Base-by-base conservation (phyloP, 179 eudicot genomes). In the Patellifolia procumbens region DNA sequence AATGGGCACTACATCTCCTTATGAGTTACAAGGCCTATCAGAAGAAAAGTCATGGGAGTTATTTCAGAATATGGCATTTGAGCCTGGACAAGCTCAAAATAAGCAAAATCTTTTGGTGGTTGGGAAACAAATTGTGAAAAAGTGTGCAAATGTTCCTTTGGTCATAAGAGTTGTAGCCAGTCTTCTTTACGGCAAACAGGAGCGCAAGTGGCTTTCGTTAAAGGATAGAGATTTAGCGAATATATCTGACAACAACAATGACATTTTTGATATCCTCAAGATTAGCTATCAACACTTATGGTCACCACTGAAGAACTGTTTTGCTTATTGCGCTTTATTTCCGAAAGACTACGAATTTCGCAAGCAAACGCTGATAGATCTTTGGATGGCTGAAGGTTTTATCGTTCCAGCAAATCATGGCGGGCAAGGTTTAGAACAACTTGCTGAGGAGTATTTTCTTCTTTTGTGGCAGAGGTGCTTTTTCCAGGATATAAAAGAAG, bases 81-180 rank as follows among this genome's bases (percentile, higher is more conserved):
- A n/a, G 0, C 22, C 37, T 8, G 31, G 79, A 56, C 2, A 24
- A 12, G 29, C 61, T 34, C 13, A 56, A 56, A 48, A 9, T n/a
- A 68, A 42, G 37, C 45, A 26, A 56, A 7, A 56, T 2, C 61
- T 56, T 22, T 13, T 56, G 61, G 12, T 16, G 61, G 32, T 24
- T 9, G 61, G 61, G 9, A 56, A 56, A 31, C 29, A 56, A 28
- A 56, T 56, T 46, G 60, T 80, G 6, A 43, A 49, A 0, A 77
- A 74, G 73, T 69, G 76, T 60, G 72, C 45, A 17, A 66, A 75
- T 46, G 71, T 74, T 45, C 86, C 83, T 5, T 43, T 83, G 39
- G 81, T 72, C 4, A 58, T 83, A 26, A 83, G 42, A 60, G 52
- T 39, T 16, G 20, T 63, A 20, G 77, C 70, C 19, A 74, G 46